A percentile compares a stretch with the other conserved stretches of the same genome.
Conservation (phyloP, 768 basidiomycete genomes). For the Suillus decipiens region DNA sequence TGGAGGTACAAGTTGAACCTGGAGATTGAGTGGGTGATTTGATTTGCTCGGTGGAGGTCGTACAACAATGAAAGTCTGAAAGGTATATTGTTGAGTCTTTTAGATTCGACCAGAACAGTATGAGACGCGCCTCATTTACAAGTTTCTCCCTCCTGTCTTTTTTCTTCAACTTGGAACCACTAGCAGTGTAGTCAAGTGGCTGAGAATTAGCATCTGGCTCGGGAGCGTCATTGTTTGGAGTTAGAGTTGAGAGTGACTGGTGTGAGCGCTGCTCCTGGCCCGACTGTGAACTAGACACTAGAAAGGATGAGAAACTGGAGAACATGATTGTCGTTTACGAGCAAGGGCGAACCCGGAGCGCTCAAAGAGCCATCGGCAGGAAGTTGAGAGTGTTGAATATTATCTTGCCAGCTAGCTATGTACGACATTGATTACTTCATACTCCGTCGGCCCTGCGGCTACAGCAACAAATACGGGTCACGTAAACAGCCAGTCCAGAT, state of each 20-base stretch:
- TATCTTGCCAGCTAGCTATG: neutral
- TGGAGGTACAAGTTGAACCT: conserved; percentile 85
- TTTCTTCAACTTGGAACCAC: conserved; percentile 42
- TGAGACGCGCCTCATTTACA: conserved; percentile 47
- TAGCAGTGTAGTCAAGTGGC: conserved; percentile 19
- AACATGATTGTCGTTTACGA: conserved; percentile 41
- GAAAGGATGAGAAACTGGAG: conserved; percentile 50
- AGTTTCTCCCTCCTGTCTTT: conserved; percentile 46
- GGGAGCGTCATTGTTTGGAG: conserved; percentile 15
- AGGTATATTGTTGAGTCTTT: conserved; percentile 5
- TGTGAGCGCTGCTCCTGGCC: conserved; percentile 24
- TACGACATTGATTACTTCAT: conserved; percentile 2
- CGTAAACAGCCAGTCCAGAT: neutral
- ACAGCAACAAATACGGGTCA: neutral
- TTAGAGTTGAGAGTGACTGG: conserved; percentile 22
- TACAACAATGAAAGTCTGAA: conserved; percentile 88
- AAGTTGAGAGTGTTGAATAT: neutral
- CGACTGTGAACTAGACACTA: conserved; percentile 49
- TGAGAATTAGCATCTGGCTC: conserved; percentile 14
- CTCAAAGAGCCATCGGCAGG: conserved; percentile 7
- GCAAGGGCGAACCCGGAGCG: conserved; percentile 1
- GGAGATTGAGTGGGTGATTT: conserved; percentile 88
- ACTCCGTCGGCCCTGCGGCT: conserved; percentile 2
- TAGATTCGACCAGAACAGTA: conserved; percentile 12
- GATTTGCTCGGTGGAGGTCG: conserved; percentile 83